Conservation (phyloP, 495 filamentous ascomycete species). For the Xylaria acuta region DNA sequence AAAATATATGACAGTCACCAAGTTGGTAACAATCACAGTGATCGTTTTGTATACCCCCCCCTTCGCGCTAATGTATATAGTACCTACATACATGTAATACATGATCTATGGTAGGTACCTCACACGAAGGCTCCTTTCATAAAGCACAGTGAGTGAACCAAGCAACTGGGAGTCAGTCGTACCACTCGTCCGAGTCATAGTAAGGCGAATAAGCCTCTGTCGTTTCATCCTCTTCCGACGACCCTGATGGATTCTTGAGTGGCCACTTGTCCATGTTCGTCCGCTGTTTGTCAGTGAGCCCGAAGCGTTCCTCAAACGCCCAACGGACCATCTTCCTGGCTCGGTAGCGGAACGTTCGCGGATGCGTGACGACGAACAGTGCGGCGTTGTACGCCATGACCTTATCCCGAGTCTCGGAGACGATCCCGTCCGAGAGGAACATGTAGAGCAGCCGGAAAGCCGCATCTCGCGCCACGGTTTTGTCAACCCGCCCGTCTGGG, state of each 20-base stretch:
- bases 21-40: too few relatives aligned
- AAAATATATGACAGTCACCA: too few relatives aligned
- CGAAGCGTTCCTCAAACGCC: conserved; percentile 35
- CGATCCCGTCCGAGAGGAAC: conserved; percentile 29
- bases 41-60: too few relatives aligned
- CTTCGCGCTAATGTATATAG: too few relatives aligned
- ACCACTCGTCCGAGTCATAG: background rate
- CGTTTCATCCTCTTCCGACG: background rate
- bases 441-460: conserved; percentile 37
- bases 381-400: conserved; percentile 32
- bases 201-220: background rate
- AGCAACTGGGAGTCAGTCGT: too few relatives aligned
- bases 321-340: conserved; percentile 33
- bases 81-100: too few relatives aligned
- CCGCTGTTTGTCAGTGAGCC: conserved; percentile 31
- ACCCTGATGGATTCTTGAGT: background rate
- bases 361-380: conserved; percentile 36
- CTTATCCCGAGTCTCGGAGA: conserved; percentile 21
- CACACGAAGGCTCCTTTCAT: background rate
- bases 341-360: conserved; percentile 29
- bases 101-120: too few relatives aligned
- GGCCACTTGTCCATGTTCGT: conserved; percentile 28
- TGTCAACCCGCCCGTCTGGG: conserved; percentile 13
- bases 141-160: background rate
- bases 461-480: conserved; percentile 30